Evolutionary conservation across 768 basidiomycete species (phyloP).

Genomic region (Asterophora lycoperdoides): DNA sequence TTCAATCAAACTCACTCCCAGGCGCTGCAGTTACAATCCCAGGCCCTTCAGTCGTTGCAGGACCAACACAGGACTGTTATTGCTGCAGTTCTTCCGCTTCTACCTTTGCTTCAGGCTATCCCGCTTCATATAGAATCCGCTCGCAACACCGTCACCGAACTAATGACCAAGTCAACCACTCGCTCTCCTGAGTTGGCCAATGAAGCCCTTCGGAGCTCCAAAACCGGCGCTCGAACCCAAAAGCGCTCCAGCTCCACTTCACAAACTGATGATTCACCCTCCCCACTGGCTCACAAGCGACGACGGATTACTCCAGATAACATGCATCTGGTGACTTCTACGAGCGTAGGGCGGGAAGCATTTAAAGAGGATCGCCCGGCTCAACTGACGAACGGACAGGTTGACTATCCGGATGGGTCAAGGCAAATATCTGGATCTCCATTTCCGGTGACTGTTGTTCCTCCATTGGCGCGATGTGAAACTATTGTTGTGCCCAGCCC

Average conservation of each 20-base stretch:
- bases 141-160: slow-evolving; percentile 30
- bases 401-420: not conserved
- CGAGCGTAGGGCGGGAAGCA: not conserved
- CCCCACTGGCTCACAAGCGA: slow-evolving; percentile 11
- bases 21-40: slow-evolving; percentile 48
- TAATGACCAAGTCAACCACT: slow-evolving; percentile 18
- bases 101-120: slow-evolving; percentile 57
- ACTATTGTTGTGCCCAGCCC: slow-evolving; percentile 4
- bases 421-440: not conserved
- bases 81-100: slow-evolving; percentile 50
- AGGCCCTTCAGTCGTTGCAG: slow-evolving; percentile 55
- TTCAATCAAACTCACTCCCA: slow-evolving; percentile 44
- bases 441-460: not conserved
- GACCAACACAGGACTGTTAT: slow-evolving; percentile 59
- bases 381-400: not conserved
- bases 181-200: slow-evolving; percentile 4
- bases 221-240: slow-evolving; percentile 1
- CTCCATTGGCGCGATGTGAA: slow-evolving; percentile 6
- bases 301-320: slow-evolving; percentile 1
- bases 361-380: not conserved
- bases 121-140: slow-evolving; percentile 52
- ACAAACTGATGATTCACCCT: slow-evolving; percentile 8
- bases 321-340: not conserved
- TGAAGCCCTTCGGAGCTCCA: slow-evolving; percentile 3
- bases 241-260: slow-evolving; percentile 20